Conservation (phyloP, 2,329 filamentous ascomycete species). For the Neopestalotiopsis sp. region DNA sequence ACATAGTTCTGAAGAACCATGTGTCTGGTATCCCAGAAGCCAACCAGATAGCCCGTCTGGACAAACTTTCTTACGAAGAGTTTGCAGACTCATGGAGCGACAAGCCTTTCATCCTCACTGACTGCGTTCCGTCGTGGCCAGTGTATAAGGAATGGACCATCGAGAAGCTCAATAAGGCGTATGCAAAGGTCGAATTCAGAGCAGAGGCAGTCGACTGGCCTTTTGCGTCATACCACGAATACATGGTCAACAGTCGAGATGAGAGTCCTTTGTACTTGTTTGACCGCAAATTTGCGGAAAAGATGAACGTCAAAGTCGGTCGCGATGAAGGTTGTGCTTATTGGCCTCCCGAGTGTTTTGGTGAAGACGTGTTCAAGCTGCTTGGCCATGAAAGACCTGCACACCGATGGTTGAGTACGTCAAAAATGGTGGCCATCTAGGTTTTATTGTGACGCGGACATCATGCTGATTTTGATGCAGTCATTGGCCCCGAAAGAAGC, state of each 20-base stretch:
- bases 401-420: conserved; percentile 78
- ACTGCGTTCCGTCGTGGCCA: conserved; percentile 83
- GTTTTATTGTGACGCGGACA: not conserved
- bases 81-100: conserved; percentile 80
- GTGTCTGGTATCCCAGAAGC: conserved; percentile 71
- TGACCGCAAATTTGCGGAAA: conserved; percentile 84
- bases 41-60: conserved; percentile 76
- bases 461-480: conserved; percentile 10
- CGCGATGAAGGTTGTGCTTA: conserved; percentile 63
- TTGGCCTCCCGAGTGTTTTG: conserved; percentile 84
- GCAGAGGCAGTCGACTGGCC: conserved; percentile 96
- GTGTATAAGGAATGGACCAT: conserved; percentile 77
- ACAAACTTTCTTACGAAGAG: conserved; percentile 72
- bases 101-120: conserved; percentile 84
- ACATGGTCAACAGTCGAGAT: conserved; percentile 80
- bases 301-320: conserved; percentile 76
- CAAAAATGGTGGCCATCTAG: not conserved
- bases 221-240: conserved; percentile 78
- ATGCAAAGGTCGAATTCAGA: conserved; percentile 74
- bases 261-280: conserved; percentile 95
- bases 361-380: conserved; percentile 82
- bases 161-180: conserved; percentile 67
- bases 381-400: conserved; percentile 82
- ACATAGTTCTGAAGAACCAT: conserved; percentile 72
- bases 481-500: conserved; percentile 84